Evolutionary conservation across 1,139 yeast genomes (phyloP).

Genomic region (Meyerozyma carpophila): DNA sequence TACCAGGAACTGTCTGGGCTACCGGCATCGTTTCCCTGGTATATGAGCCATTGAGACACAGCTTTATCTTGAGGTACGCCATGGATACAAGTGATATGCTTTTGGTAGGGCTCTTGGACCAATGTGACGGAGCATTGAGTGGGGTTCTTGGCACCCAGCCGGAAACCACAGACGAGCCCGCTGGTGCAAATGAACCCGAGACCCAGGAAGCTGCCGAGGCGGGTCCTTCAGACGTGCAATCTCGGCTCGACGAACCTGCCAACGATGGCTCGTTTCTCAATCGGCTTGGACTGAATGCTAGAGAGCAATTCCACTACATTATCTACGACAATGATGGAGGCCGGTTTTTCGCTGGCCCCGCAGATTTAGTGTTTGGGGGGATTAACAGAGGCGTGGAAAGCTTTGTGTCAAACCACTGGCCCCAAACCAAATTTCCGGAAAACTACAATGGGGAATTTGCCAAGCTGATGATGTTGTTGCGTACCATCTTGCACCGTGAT

Average conservation of each 20-base stretch:
- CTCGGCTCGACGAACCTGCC: neutral
- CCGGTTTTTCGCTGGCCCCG: neutral
- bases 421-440: neutral
- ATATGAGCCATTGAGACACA: neutral
- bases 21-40: neutral
- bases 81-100: neutral
- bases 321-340: neutral
- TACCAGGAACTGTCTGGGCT: conserved; percentile 1
- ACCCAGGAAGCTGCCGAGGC: neutral
- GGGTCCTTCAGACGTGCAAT: neutral
- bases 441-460: conserved; percentile 1
- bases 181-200: neutral
- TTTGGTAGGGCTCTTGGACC: neutral
- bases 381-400: conserved; percentile 1
- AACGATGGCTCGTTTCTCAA: neutral
- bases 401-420: conserved; percentile 1
- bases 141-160: neutral
- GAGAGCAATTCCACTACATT: neutral
- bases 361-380: conserved; percentile 1
- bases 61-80: neutral
- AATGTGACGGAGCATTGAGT: neutral
- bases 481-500: neutral
- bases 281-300: neutral
- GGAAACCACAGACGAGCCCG: neutral
- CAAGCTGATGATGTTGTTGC: neutral